Evolutionary conservation across 2,329 filamentous ascomycete genomes (phyloP), one percentile per base, ranked within the genome.

Genomic region (Rhinocladiella similis): DNA sequence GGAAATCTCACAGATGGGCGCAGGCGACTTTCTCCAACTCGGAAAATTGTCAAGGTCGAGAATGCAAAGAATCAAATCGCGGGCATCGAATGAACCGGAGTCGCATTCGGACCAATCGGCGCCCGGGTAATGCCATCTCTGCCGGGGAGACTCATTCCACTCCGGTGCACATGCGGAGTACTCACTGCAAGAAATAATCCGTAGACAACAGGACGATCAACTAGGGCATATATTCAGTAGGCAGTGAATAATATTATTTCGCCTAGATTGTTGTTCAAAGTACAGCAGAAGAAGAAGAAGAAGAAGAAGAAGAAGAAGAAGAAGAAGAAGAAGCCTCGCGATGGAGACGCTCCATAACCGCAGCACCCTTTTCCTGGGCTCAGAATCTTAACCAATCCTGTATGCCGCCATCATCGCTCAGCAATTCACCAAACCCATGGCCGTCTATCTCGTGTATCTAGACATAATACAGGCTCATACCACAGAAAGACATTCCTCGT

Each of bases 21-120:
- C 43, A 46, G 43, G 43, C 20, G 20, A 46, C n/a, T 46, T 46
- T 46, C 43, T 29, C 43, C 43, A 46, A 46, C 4, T 25, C 43
- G 20, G n/a, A 46, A 46, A 43, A 43, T 19, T 43, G 14, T 18
- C 6, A 18, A 18, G 16, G 38, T 19, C 16, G 38, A 18, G 14
- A 4, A 16, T 3, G 38, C 16, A 14, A 43, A 43, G 18, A 43
- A 43, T 43, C 6, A 7, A 39, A 42, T 16, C 16, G 16, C 38
- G 38, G 10, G 38, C 16, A 12, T n/a, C 16, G 12, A 33, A 33
- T 10, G 29, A 33, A 33, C 29, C 29, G 29, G 29, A 9, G 10
- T 33, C 29, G 10, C 6, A 33, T 1, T 46, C 3, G 19, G 25
- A 22, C 43, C 43, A 46, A 46, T 46, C 20, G 25, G 25, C 9